Percentiles rank a stretch among this genome's conserved stretches.
These are phyloP conservation scores for Ogataea hybrid DNA, from an alignment of 1,139 yeast species.

Conservation along the genomic window DNA sequence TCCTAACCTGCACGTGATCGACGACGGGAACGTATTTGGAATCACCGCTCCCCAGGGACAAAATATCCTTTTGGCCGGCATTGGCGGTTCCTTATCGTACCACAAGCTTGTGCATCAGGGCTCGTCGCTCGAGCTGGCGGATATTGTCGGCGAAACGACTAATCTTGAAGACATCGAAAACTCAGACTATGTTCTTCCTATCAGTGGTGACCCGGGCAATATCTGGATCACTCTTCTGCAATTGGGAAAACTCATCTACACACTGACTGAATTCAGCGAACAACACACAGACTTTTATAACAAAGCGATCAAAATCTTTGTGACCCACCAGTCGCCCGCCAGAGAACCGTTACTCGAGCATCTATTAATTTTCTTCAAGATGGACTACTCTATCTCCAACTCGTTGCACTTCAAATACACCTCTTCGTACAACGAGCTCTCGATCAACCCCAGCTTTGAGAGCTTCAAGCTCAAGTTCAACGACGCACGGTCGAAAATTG, in stretches of 20 bases:
- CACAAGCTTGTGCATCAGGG: conserved; percentile 74
- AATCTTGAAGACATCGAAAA: conserved; percentile 19
- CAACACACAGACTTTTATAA: conserved; percentile 25
- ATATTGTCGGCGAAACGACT: conserved; percentile 22
- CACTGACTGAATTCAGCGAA: conserved; percentile 37
- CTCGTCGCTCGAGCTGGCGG: conserved; percentile 30
- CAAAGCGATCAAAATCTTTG: conserved; percentile 55
- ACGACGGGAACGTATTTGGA: conserved; percentile 49
- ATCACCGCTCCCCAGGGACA: conserved; percentile 40
- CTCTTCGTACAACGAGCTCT: conserved; percentile 67
- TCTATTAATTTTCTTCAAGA: conserved; percentile 62
- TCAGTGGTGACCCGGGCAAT: conserved; percentile 72
- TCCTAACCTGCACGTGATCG: conserved; percentile 59
- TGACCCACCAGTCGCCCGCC: conserved; percentile 67
- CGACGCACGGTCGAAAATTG: conserved; percentile 60
- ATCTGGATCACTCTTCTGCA: conserved; percentile 75
- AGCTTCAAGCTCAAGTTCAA: conserved; percentile 60
- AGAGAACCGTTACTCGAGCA: conserved; percentile 68
- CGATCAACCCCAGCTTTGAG: conserved; percentile 62
- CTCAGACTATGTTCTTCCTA: conserved; percentile 33
- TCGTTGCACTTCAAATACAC: conserved; percentile 74
- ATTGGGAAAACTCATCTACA: conserved; percentile 59
- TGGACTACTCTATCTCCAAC: conserved; percentile 71
- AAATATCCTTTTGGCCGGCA: conserved; percentile 57
- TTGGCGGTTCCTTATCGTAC: conserved; percentile 70